These are phyloP conservation scores for Helminthosporium solani DNA, from an alignment of 2,329 filamentous ascomycete species.

Conservation along the genomic window DNA sequence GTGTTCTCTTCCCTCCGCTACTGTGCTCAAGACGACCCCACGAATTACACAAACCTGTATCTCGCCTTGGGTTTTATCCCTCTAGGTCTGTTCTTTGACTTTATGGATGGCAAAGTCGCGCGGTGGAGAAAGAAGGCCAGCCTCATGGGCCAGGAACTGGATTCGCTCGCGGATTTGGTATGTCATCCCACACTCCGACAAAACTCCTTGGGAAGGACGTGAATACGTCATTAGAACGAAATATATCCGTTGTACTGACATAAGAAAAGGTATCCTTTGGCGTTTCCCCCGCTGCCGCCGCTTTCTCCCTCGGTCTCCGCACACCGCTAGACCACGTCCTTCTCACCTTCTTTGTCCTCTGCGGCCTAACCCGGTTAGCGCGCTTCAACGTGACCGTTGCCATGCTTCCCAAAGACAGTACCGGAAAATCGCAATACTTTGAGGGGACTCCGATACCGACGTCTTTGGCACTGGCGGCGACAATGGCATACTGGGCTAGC, in stretches of 20 bases:
- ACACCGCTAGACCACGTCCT: constrained; percentile 79
- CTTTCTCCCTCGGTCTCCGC: constrained; percentile 85
- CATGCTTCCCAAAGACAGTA: constrained; percentile 84
- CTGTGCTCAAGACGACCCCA: constrained; percentile 69
- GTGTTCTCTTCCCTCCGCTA: constrained; percentile 94
- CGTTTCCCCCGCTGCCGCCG: constrained; percentile 80
- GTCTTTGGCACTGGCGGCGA: constrained; percentile 71
- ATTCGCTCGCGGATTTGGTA: constrained; percentile 94
- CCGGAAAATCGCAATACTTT: constrained; percentile 91
- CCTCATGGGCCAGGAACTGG: constrained; percentile 95
- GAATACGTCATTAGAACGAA: background rate
- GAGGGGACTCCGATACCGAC: constrained; percentile 97
- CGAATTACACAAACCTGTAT: constrained; percentile 70
- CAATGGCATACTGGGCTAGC: constrained; percentile 89
- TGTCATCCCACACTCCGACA: constrained; percentile 24
- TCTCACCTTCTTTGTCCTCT: constrained; percentile 88
- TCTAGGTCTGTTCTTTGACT: constrained; percentile 88
- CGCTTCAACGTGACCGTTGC: constrained; percentile 96
- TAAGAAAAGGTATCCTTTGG: constrained; percentile 85
- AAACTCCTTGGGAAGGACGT: background rate
- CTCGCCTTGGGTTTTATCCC: constrained; percentile 83
- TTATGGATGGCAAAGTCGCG: constrained; percentile 95
- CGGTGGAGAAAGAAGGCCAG: constrained; percentile 96
- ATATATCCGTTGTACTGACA: background rate
- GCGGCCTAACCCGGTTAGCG: constrained; percentile 87